Base-by-base conservation (phyloP, 2,329 filamentous ascomycete species). In the Xylariomycetidae sp. region DNA sequence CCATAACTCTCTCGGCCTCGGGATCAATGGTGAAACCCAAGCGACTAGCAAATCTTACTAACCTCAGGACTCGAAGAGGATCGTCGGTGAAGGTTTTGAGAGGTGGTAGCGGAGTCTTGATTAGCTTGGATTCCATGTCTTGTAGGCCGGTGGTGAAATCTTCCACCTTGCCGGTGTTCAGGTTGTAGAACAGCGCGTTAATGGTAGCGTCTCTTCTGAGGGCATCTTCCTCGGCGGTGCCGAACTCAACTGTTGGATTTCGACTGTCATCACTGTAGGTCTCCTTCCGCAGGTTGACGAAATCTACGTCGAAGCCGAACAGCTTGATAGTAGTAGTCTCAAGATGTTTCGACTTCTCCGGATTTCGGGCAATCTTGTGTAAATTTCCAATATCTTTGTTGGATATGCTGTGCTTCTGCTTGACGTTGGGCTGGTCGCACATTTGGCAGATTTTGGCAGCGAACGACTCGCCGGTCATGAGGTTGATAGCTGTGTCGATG, bases 121-220 rank as follows among this genome's bases (percentile, higher is more conserved):
- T 88, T 31, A 89, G 66, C 40, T 77, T 75, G 2, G 69, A 65
- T 20, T 70, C 58, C 77, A 97, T 78, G 53, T 97, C 90, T 6
- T 73, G 55, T 22, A 94, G 65, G 0, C 92, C 90, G 6, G 74
- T 74, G 0, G 88, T 94, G 41, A 94, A 84, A 56, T 98, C 92
- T 58, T 97, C 90, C 22, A 97, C 74, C 38, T 72, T 51, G 20
- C 77, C 74, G 1, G 82, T 88, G 51, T 89, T 80, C 25, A 98
- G 66, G 50, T 97, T 97, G 68, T 92, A 97, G 63, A 97, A 97
- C 42, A 98, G 76, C 16, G 92, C 88, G 57, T 98, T 98, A 41
- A 97, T 80, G 1, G 88, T 96, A 15, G 90, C 89, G 66, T 98
- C 90, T 30, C 90, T 80, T 15, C 90, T 80, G 46, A 88, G 57